These are phyloP conservation scores for Phalaenopsis hybrid DNA, from an alignment of 116 monocot species.

Conservation along the genomic window DNA sequence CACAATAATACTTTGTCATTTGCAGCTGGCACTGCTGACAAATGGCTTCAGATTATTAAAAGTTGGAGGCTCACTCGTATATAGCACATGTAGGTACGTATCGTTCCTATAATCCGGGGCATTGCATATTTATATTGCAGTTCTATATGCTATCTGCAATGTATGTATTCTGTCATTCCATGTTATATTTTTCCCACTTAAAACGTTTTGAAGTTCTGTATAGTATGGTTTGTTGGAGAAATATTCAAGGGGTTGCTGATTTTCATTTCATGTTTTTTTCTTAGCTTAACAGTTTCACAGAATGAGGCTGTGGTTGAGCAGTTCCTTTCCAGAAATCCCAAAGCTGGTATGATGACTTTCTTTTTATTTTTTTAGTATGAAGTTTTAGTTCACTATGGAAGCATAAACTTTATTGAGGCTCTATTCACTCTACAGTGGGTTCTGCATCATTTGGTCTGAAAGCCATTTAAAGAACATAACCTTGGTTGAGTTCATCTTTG, in stretches of 20 bases:
- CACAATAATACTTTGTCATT: neutral
- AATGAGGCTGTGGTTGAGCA: constrained; percentile 79
- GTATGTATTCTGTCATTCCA: neutral
- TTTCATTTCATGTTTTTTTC: neutral
- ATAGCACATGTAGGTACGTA: constrained; percentile 89
- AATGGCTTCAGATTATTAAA: constrained; percentile 91
- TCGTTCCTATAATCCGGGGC: neutral
- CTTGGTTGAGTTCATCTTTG: neutral
- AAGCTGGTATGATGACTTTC: constrained; percentile 61
- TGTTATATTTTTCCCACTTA: neutral
- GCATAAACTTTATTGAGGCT: neutral
- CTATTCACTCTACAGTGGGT: neutral
- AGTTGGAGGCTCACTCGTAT: constrained; percentile 80
- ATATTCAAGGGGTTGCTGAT: neutral
- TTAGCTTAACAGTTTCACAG: constrained; percentile 79
- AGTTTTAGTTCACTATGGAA: neutral
- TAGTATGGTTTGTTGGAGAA: neutral
- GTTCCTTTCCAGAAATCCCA: constrained; percentile 55
- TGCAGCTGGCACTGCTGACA: constrained; percentile 52
- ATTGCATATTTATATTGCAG: neutral
- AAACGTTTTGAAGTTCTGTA: neutral
- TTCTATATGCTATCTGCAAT: too few relatives aligned
- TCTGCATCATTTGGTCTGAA: neutral
- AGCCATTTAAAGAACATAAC: neutral
- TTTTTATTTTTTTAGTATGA: neutral